Conservation (phyloP, 371 early-diverging fungal species). For the Umbelopsis sp. region DNA sequence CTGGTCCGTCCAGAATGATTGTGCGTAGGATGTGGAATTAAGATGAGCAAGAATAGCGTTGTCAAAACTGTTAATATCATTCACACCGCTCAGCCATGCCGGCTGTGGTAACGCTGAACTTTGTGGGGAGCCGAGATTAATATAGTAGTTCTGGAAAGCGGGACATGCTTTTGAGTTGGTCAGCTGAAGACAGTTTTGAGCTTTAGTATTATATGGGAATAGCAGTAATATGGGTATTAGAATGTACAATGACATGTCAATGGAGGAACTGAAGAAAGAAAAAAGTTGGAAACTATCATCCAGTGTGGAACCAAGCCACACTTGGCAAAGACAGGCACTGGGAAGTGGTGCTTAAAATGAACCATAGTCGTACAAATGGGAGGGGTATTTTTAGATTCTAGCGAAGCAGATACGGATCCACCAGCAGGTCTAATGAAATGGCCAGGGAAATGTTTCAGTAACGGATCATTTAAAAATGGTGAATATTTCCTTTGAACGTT, state of each 20-base stretch:
- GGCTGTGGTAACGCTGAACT: conserved; percentile 2
- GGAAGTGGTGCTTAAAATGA: not conserved
- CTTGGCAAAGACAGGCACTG: not conserved
- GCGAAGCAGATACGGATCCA: not conserved
- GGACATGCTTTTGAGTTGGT: conserved; percentile 6
- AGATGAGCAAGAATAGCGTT: not conserved
- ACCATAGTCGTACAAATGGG: not conserved
- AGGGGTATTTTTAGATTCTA: not conserved
- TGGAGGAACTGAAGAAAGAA: not conserved
- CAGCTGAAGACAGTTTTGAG: conserved; percentile 9
- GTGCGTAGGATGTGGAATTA: not conserved
- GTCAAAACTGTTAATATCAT: conserved; percentile 7
- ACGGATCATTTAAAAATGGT: too few species aligned
- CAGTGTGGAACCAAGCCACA: conserved; percentile 13
- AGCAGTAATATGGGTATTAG: conserved; percentile 11
- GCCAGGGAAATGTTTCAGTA: not conserved
- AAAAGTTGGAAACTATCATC: too few species aligned
- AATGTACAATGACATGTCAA: conserved; percentile 6
- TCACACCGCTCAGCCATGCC: conserved; percentile 1
- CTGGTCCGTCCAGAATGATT: conserved; percentile 5
- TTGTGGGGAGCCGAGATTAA: not conserved
- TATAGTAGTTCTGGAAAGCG: conserved; percentile 6
- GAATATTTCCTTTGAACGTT: too few species aligned
- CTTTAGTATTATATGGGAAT: not conserved
- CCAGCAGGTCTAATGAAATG: not conserved